phyloP scores from a whole-genome alignment of 352 stramenopile genomes.

The Pythium folliculosum region DNA sequence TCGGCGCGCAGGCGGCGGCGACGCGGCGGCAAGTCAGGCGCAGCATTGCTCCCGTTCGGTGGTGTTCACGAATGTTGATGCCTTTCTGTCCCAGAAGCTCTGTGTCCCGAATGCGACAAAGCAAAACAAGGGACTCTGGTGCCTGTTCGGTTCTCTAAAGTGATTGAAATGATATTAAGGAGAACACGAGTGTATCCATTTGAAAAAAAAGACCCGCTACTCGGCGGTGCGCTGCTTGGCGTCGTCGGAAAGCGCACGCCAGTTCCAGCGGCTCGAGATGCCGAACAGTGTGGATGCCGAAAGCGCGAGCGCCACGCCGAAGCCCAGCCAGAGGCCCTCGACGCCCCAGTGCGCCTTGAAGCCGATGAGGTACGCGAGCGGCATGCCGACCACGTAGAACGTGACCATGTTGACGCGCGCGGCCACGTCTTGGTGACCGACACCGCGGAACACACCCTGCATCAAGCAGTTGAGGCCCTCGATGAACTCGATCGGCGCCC shows the following conservation, averaged over 20 bases:
- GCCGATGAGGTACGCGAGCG: conserved; percentile 55
- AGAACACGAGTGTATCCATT: conserved; percentile 12
- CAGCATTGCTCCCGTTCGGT: conserved; percentile 4
- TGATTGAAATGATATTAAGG: background rate
- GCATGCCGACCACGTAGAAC: conserved; percentile 79
- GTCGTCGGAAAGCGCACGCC: conserved; percentile 35
- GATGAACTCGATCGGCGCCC: conserved; percentile 61
- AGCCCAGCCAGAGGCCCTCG: conserved; percentile 81
- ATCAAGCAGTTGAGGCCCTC: conserved; percentile 69
- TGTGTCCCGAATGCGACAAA: background rate
- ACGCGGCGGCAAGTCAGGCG: conserved; percentile 7
- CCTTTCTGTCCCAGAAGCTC: background rate
- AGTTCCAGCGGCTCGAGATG: conserved; percentile 42
- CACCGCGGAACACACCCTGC: conserved; percentile 74
- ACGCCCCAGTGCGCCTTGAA: conserved; percentile 47
- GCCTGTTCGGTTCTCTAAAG: too few relatives aligned
- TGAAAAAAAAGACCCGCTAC: background rate
- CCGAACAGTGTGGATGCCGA: conserved; percentile 32
- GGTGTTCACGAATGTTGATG: background rate
- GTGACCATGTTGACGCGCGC: conserved; percentile 63
- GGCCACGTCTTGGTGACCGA: conserved; percentile 62
- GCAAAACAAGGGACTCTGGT: background rate
- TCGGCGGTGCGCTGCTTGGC: conserved; percentile 32
- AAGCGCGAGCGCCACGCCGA: conserved; percentile 49
- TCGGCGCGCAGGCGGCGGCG: conserved; percentile 1